phyloP scores from a whole-genome alignment of 371 early-diverging fungal genomes.

The Mucor velutinosus region DNA sequence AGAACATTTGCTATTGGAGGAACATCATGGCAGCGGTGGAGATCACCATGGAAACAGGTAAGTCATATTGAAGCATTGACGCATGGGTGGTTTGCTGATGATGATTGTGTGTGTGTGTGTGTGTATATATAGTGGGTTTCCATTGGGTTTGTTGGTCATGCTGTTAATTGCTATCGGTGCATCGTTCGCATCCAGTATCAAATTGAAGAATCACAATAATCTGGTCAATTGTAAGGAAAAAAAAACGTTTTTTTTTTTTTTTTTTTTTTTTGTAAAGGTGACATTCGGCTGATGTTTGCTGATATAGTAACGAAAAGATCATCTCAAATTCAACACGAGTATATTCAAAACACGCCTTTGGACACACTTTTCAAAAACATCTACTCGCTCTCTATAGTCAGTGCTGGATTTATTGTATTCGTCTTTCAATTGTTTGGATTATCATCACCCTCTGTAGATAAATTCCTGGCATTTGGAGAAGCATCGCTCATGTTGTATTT shows the following conservation, averaged over 20 bases:
- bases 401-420: conserved; percentile 14
- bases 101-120: too few relatives aligned
- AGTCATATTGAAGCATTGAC: background rate
- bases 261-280: background rate
- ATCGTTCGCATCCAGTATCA: conserved; percentile 38
- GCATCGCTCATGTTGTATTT: conserved; percentile 45
- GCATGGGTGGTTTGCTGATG: background rate
- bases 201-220: conserved; percentile 48
- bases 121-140: background rate
- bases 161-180: conserved; percentile 26
- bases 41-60: conserved; percentile 20
- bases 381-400: conserved; percentile 21
- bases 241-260: too few relatives aligned
- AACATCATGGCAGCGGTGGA: conserved; percentile 27
- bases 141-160: conserved; percentile 17
- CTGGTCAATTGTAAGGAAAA: conserved; percentile 38
- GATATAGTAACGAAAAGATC: background rate
- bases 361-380: conserved; percentile 23
- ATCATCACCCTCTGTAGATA: conserved; percentile 34
- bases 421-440: conserved; percentile 17
- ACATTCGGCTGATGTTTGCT: background rate
- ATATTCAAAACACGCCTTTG: background rate
- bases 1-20: conserved; percentile 55
- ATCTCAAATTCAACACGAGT: background rate
- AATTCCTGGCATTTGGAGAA: conserved; percentile 44